phyloP scores from a whole-genome alignment of 306 rosid genomes.

The Medicago arabica region DNA sequence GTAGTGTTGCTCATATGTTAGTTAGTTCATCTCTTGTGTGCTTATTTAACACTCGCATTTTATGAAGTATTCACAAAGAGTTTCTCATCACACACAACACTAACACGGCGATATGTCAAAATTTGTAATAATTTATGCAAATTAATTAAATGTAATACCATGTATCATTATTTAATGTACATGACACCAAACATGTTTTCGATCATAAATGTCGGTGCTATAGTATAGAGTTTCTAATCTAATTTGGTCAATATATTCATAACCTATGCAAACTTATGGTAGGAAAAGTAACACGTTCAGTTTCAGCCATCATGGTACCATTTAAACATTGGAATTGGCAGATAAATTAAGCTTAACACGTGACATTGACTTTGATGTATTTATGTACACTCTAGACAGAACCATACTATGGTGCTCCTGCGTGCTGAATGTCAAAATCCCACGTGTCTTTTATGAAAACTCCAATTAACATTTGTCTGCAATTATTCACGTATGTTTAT shows the following conservation, averaged over 20 bases:
- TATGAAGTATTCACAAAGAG: no score
- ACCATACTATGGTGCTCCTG: conserved; percentile 42
- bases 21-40: neutral
- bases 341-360: conserved; percentile 44
- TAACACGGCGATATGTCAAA: no score
- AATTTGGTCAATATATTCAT: conserved; percentile 7
- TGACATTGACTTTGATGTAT: conserved; percentile 42
- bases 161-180: no score
- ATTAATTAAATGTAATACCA: no score
- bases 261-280: conserved; percentile 33
- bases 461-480: conserved; percentile 47
- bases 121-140: no score
- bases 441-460: conserved; percentile 43
- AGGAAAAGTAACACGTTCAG: conserved; percentile 34
- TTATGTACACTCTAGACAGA: conserved; percentile 50
- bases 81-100: no score
- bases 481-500: conserved; percentile 54
- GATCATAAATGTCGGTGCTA: neutral
- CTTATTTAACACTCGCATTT: conserved; percentile 11
- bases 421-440: conserved; percentile 53
- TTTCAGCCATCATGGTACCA: conserved; percentile 5
- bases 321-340: neutral
- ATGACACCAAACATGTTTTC: neutral
- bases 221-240: no score
- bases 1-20: conserved; percentile 25